Percentiles rank a stretch among this genome's conserved stretches.
Evolutionary conservation across 2,329 filamentous ascomycete species (phyloP).

Genomic region (Colletotrichum sp.): DNA sequence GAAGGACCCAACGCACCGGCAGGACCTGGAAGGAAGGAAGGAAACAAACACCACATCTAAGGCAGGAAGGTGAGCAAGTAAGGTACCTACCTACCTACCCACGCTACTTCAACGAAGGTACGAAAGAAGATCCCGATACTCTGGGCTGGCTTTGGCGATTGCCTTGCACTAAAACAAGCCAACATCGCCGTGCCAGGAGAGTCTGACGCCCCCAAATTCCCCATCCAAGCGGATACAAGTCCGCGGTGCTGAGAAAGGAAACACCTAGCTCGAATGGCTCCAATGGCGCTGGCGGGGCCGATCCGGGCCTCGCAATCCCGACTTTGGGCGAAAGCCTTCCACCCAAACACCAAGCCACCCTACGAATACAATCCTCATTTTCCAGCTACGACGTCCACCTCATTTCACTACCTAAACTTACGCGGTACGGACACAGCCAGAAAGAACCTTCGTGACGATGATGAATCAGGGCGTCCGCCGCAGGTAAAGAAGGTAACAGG

Average conservation of each 20-base stretch:
- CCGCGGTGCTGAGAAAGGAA: neutral
- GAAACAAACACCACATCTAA: neutral
- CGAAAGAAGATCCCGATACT: neutral
- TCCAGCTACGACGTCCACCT: neutral
- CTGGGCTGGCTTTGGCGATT: neutral
- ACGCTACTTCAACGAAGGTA: neutral
- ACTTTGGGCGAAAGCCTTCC: neutral
- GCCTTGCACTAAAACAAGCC: constrained; percentile 6
- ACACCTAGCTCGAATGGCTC: neutral
- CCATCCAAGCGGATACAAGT: constrained; percentile 6
- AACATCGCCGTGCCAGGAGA: neutral
- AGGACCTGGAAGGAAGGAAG: neutral
- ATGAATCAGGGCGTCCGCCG: neutral
- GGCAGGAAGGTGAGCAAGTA: neutral
- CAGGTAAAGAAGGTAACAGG: neutral
- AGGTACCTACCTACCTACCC: neutral
- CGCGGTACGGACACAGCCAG: neutral
- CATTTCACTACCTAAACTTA: neutral
- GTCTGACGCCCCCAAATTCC: constrained; percentile 1
- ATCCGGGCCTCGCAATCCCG: neutral
- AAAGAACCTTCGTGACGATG: neutral
- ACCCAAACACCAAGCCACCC: neutral
- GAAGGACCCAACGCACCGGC: neutral
- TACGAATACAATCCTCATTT: neutral
- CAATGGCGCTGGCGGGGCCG: neutral